A percentile compares a stretch with the other conserved stretches of the same genome.
Evolutionary conservation across 1,284 basidiomycete species (phyloP).

Genomic region (Hypsizygus ulmarius): DNA sequence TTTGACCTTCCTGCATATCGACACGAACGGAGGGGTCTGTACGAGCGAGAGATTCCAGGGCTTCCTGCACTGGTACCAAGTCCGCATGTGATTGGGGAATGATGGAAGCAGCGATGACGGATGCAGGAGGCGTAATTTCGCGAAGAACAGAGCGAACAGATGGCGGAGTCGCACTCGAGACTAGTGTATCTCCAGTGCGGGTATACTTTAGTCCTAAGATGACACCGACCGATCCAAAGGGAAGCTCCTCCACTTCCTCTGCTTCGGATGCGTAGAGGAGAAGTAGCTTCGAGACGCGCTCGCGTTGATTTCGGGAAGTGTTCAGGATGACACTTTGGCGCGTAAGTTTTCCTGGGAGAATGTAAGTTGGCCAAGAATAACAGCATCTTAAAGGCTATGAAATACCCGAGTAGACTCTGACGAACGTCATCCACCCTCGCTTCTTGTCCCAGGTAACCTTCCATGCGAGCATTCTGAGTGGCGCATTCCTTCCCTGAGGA

Average conservation of each 20-base stretch:
- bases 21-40: constrained; percentile 84
- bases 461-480: constrained; percentile 76
- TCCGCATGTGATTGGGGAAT: constrained; percentile 83
- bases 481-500: constrained; percentile 42
- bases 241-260: constrained; percentile 79
- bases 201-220: constrained; percentile 81
- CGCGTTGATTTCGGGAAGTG: constrained; percentile 64
- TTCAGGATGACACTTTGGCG: constrained; percentile 66
- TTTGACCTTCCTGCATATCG: constrained; percentile 78
- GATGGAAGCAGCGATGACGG: constrained; percentile 78
- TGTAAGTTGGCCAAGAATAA: not conserved
- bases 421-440: constrained; percentile 89
- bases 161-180: constrained; percentile 42
- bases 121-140: constrained; percentile 70
- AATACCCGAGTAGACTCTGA: constrained; percentile 83
- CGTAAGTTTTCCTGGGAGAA: constrained; percentile 58
- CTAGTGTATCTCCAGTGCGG: constrained; percentile 85
- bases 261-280: constrained; percentile 77
- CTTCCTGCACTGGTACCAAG: constrained; percentile 71
- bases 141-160: constrained; percentile 46
- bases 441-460: constrained; percentile 86
- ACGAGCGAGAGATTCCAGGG: constrained; percentile 71
- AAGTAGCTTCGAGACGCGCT: constrained; percentile 75
- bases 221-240: constrained; percentile 84
- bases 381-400: not conserved